Evolutionary conservation across 2,329 filamentous ascomycete species (phyloP).

Genomic region (Fusarium cyanostomum): DNA sequence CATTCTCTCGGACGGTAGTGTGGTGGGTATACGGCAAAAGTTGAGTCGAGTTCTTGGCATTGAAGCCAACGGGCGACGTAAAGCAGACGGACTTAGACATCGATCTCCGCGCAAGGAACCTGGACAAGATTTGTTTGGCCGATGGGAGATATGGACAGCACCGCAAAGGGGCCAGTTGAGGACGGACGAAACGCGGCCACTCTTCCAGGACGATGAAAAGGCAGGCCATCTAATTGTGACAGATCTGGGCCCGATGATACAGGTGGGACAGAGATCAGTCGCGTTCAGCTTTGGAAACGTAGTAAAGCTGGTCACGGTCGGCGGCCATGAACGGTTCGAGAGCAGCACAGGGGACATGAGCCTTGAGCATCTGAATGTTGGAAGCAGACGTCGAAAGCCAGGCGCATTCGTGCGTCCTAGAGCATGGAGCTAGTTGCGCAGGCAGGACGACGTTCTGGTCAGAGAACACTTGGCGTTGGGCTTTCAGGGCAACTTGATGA

Average conservation of each 20-base stretch:
- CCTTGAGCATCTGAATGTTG: conserved; percentile 48
- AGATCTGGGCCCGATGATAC: conserved; percentile 70
- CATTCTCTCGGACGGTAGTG: conserved; percentile 65
- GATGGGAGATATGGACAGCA: conserved; percentile 66
- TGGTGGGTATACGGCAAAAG: conserved; percentile 70
- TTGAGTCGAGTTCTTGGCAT: conserved; percentile 28
- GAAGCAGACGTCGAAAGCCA: conserved; percentile 52
- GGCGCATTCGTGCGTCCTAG: conserved; percentile 35
- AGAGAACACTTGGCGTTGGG: conserved; percentile 8
- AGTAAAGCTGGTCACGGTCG: conserved; percentile 75
- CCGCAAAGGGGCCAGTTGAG: conserved; percentile 56
- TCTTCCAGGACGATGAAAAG: conserved; percentile 53
- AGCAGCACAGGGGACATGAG: conserved; percentile 45
- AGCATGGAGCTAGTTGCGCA: conserved; percentile 34
- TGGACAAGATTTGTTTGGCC: conserved; percentile 43
- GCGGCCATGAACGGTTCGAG: conserved; percentile 70
- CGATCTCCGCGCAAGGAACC: conserved; percentile 41
- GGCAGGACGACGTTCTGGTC: not conserved
- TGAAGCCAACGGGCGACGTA: conserved; percentile 24
- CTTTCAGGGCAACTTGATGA: not conserved
- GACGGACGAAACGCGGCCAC: conserved; percentile 56
- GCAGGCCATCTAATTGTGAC: conserved; percentile 70
- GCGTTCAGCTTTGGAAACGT: conserved; percentile 77
- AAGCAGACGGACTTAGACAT: conserved; percentile 42
- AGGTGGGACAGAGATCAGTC: conserved; percentile 70